These are phyloP conservation scores for Plasmodium berghei DNA, from an alignment of 169 alveolate genomes.

Conservation along the genomic window DNA sequence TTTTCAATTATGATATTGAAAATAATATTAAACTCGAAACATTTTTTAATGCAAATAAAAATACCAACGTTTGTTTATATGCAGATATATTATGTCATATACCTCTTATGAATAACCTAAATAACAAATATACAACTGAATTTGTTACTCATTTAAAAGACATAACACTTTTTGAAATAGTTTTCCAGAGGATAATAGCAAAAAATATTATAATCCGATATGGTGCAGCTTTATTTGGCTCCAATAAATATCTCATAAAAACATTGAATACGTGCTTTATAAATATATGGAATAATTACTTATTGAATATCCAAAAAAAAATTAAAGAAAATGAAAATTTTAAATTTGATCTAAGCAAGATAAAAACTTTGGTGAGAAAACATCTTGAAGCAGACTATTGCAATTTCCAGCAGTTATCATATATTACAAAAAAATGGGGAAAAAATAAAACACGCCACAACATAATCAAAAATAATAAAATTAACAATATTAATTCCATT, in stretches of 20 bases:
- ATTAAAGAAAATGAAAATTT: neutral
- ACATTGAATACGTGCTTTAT: neutral
- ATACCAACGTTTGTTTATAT: no score
- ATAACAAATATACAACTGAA: no score
- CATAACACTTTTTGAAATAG: neutral
- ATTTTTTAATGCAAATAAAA: no score
- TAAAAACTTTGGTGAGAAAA: neutral
- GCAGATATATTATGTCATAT: no score
- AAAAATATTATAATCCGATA: neutral
- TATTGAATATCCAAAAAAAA: neutral
- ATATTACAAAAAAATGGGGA: neutral
- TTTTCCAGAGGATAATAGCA: constrained; percentile 1
- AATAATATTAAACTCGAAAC: no score
- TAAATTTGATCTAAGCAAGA: neutral
- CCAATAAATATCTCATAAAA: neutral
- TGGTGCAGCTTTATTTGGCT: neutral
- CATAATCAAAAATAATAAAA: no score
- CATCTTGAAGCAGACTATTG: neutral
- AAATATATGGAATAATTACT: neutral
- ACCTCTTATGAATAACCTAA: no score
- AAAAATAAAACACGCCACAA: no score
- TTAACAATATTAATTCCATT: no score
- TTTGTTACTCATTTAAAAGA: no score
- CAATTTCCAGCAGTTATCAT: neutral
- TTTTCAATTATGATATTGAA: no score